Percentiles rank a stretch among this genome's conserved stretches.
phyloP scores from a whole-genome alignment of 768 basidiomycete genomes.

The Hortiboletus campestris region DNA sequence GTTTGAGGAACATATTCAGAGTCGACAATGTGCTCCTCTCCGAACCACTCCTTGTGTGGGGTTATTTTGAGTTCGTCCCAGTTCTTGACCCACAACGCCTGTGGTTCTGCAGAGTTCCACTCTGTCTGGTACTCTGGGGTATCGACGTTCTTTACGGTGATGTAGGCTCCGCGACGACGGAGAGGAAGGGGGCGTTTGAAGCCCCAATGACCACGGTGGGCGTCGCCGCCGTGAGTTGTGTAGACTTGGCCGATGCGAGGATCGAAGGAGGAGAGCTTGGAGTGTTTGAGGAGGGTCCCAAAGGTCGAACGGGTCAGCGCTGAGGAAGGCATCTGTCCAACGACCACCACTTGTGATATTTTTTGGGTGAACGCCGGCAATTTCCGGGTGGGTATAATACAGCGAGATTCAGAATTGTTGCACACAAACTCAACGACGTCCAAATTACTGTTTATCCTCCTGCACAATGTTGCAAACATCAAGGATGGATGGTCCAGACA shows the following conservation, averaged over 20 bases:
- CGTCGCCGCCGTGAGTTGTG: conserved; percentile 63
- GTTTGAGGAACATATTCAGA: conserved; percentile 26
- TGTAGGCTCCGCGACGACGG: conserved; percentile 58
- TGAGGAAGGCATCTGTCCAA: conserved; percentile 18
- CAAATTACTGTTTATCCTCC: conserved; percentile 79
- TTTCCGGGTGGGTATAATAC: conserved; percentile 20
- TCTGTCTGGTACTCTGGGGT: conserved; percentile 73
- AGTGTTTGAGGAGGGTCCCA: conserved; percentile 71
- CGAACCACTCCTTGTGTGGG: conserved; percentile 6
- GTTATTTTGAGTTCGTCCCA: conserved; percentile 55
- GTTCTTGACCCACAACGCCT: conserved; percentile 65
- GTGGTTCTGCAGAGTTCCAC: conserved; percentile 66
- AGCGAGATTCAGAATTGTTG: conserved; percentile 6
- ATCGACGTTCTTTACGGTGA: conserved; percentile 69
- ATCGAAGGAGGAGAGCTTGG: conserved; percentile 80
- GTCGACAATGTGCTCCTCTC: conserved; percentile 23
- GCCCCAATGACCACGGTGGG: conserved; percentile 80
- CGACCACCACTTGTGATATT: background rate
- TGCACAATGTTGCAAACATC: conserved; percentile 31
- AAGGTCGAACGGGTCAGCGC: conserved; percentile 61
- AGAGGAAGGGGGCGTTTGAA: conserved; percentile 79
- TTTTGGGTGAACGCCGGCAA: conserved; percentile 18
- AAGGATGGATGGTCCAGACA: conserved; percentile 87
- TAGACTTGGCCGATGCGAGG: conserved; percentile 77
- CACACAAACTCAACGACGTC: conserved; percentile 53